Evolutionary conservation across 2,329 filamentous ascomycete species (phyloP).

Genomic region (Fusarium sp.): DNA sequence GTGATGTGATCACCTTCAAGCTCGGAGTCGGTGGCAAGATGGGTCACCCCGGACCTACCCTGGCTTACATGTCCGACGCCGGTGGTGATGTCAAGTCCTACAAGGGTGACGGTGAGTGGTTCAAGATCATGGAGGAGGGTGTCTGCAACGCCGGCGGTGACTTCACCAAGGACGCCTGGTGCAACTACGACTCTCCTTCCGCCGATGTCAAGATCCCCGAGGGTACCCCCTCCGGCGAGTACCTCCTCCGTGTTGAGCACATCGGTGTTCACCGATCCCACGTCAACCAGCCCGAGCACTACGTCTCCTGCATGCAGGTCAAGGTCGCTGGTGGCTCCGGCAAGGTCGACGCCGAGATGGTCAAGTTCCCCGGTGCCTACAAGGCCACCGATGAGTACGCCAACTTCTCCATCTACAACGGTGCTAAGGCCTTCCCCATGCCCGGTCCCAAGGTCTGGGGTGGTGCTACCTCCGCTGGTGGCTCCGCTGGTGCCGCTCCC

Average conservation of each 20-base stretch:
- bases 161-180: slow-evolving; percentile 30
- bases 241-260: slow-evolving; percentile 29
- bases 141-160: slow-evolving; percentile 21
- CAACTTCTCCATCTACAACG: slow-evolving; percentile 28
- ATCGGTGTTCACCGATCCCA: slow-evolving; percentile 22
- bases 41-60: slow-evolving; percentile 23
- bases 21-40: slow-evolving; percentile 17
- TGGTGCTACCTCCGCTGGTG: neutral
- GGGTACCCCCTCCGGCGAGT: slow-evolving; percentile 18
- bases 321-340: slow-evolving; percentile 17
- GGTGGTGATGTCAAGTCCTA: slow-evolving; percentile 19
- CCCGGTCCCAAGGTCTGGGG: slow-evolving; percentile 20
- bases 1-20: slow-evolving; percentile 28
- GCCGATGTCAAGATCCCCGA: slow-evolving; percentile 22
- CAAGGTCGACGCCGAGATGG: slow-evolving; percentile 22
- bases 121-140: slow-evolving; percentile 30
- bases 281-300: slow-evolving; percentile 28
- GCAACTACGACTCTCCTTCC: slow-evolving; percentile 18
- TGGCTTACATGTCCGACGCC: slow-evolving; percentile 24
- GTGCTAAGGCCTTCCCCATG: slow-evolving; percentile 21
- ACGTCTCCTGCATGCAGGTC: slow-evolving; percentile 25
- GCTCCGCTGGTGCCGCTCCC: neutral
- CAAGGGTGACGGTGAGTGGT: slow-evolving; percentile 19
- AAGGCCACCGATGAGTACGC: slow-evolving; percentile 16
- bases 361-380: slow-evolving; percentile 27